Conservation (phyloP, 2,329 filamentous ascomycete species). For the Sphaerulina musiva region DNA sequence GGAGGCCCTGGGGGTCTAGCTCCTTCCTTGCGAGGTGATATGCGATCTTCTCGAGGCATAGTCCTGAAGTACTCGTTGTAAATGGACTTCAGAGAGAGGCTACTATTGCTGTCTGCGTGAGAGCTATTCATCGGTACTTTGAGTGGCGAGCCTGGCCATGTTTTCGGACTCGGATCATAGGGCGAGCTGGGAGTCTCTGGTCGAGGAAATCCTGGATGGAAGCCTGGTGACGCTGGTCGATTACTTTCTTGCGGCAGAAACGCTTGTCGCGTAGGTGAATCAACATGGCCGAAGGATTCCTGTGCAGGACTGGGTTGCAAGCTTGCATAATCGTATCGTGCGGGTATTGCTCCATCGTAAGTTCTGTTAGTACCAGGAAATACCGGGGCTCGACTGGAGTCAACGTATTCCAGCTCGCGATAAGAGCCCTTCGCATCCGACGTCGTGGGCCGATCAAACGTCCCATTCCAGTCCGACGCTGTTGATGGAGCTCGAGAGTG, state of each 20-base stretch:
- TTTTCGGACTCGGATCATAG: slow-evolving; percentile 3
- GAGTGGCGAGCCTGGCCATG: slow-evolving; percentile 13
- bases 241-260: slow-evolving; percentile 9
- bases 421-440: slow-evolving; percentile 16
- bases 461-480: slow-evolving; percentile 19
- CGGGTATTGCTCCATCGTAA: background rate
- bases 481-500: slow-evolving; percentile 20
- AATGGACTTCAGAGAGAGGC: slow-evolving; percentile 1
- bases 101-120: slow-evolving; percentile 5
- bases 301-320: slow-evolving; percentile 10
- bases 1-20: slow-evolving; percentile 23
- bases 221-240: slow-evolving; percentile 15
- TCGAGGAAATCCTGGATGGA: slow-evolving; percentile 20
- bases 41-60: slow-evolving; percentile 3
- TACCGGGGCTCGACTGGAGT: slow-evolving; percentile 17
- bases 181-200: slow-evolving; percentile 18
- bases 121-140: slow-evolving; percentile 12
- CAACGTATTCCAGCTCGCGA: slow-evolving; percentile 15
- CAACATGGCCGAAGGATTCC: slow-evolving; percentile 12
- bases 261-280: slow-evolving; percentile 14
- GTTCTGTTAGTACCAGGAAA: slow-evolving; percentile 10
- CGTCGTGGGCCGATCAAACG: slow-evolving; percentile 14
- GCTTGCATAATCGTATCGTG: slow-evolving; percentile 9
- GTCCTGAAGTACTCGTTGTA: background rate
- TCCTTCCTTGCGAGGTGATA: slow-evolving; percentile 6